Conservation (phyloP, 768 basidiomycete species). For the Leccinellum albellum region DNA sequence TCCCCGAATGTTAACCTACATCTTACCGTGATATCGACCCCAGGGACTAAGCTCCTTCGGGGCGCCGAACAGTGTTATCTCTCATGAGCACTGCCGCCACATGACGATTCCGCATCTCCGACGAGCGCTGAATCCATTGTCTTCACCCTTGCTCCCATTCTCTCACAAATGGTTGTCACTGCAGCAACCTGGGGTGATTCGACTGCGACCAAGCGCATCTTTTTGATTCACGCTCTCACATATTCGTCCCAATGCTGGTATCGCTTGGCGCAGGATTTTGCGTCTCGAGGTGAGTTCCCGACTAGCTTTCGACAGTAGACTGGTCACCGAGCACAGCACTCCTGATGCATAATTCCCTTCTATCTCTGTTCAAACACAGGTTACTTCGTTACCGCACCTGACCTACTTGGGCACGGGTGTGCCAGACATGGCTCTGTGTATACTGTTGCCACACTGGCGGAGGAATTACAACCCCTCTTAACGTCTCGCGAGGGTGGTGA, state of each 20-base stretch:
- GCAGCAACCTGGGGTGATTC: conserved; percentile 16
- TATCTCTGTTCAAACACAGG: conserved; percentile 7
- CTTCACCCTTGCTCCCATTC: not conserved
- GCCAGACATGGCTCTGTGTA: conserved; percentile 10
- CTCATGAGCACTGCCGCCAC: not conserved
- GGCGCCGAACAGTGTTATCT: not conserved
- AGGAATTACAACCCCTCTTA: conserved; percentile 10
- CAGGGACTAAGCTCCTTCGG: not conserved
- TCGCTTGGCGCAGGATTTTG: conserved; percentile 12
- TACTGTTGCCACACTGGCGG: conserved; percentile 9
- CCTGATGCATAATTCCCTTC: not conserved
- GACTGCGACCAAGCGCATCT: conserved; percentile 10
- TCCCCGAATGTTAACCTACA: too few relatives aligned
- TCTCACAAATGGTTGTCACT: not conserved
- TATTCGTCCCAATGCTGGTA: conserved; percentile 13
- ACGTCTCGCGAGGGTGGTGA: not conserved
- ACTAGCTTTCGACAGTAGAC: not conserved
- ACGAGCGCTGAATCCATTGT: not conserved
- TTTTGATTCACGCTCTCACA: conserved; percentile 23
- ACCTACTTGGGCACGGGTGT: conserved; percentile 21
- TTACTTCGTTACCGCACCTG: conserved; percentile 24
- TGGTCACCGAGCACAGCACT: not conserved
- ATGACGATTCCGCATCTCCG: too few relatives aligned
- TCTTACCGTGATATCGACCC: too few relatives aligned
- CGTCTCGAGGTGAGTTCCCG: conserved; percentile 13